A percentile compares a stretch with the other conserved stretches of the same genome.
Conservation (phyloP, 1,284 basidiomycete genomes). For the Ceratobasidium sp. region DNA sequence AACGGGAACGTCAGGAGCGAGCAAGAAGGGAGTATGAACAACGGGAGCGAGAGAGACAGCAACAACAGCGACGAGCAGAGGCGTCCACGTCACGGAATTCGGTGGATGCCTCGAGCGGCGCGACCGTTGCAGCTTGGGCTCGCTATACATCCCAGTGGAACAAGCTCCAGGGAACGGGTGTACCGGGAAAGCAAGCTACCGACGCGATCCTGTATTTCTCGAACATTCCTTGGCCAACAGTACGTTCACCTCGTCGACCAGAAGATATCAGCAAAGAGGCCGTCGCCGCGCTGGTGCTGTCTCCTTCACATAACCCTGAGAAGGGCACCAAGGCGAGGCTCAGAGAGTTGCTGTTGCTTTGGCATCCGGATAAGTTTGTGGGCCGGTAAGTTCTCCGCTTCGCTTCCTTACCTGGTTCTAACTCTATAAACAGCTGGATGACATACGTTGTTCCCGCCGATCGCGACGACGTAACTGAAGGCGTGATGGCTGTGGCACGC, state of each 20-base stretch:
- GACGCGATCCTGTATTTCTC: constrained; percentile 29
- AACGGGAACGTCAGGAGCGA: constrained; percentile 19
- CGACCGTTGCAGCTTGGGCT: constrained; percentile 26
- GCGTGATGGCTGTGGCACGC: constrained; percentile 42
- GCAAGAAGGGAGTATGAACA: constrained; percentile 25
- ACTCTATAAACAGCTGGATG: constrained; percentile 33
- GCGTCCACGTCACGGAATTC: constrained; percentile 2
- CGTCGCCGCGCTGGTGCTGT: constrained; percentile 19
- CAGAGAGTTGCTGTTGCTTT: constrained; percentile 22
- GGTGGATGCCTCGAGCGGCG: constrained; percentile 3
- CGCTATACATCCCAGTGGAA: constrained; percentile 30
- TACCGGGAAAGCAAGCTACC: neutral
- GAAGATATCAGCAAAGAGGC: constrained; percentile 32
- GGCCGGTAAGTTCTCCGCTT: constrained; percentile 23
- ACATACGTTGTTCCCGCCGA: constrained; percentile 20
- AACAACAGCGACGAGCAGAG: constrained; percentile 23
- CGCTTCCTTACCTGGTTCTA: neutral
- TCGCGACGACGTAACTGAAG: constrained; percentile 38
- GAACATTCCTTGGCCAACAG: constrained; percentile 39
- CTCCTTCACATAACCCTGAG: neutral
- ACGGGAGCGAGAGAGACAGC: constrained; percentile 14
- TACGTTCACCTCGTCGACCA: constrained; percentile 18
- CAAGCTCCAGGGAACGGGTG: constrained; percentile 28
- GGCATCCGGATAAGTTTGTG: constrained; percentile 40
- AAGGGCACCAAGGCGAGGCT: constrained; percentile 35